phyloP scores from a whole-genome alignment of 768 basidiomycete genomes.

The Termitomyces sp. region DNA sequence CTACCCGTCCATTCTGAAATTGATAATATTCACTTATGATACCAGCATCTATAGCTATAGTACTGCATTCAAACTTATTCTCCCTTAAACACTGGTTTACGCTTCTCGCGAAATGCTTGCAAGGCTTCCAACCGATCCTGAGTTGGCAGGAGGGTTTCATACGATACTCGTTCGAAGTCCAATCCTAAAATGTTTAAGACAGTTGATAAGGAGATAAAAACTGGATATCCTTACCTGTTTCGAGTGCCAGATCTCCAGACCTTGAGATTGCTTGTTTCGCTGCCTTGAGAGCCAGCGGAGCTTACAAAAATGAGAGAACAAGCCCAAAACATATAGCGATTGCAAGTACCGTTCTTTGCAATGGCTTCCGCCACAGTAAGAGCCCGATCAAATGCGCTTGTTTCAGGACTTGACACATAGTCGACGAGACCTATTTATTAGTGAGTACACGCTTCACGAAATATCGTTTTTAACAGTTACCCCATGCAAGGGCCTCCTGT shows the following conservation, averaged over 20 bases:
- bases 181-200: conserved; percentile 43
- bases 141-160: conserved; percentile 70
- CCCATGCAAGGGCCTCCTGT: conserved; percentile 62
- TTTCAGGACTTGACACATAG: conserved; percentile 60
- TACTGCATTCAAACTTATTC: conserved; percentile 41
- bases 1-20: conserved; percentile 37
- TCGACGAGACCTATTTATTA: conserved; percentile 66
- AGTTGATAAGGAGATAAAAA: background rate
- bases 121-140: conserved; percentile 82
- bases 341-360: conserved; percentile 49
- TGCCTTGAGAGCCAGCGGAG: conserved; percentile 81
- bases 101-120: conserved; percentile 80
- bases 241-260: conserved; percentile 72
- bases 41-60: conserved; percentile 14
- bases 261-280: conserved; percentile 83
- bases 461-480: conserved; percentile 29
- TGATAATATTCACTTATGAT: conserved; percentile 7
- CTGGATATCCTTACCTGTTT: conserved; percentile 47
- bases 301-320: conserved; percentile 28
- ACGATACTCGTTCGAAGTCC: conserved; percentile 86
- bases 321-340: background rate
- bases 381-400: conserved; percentile 65
- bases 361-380: conserved; percentile 65
- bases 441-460: background rate
- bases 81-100: conserved; percentile 73